These are phyloP conservation scores for Xylaria sp. DNA, from an alignment of 2,329 filamentous ascomycete species.

Conservation along the genomic window DNA sequence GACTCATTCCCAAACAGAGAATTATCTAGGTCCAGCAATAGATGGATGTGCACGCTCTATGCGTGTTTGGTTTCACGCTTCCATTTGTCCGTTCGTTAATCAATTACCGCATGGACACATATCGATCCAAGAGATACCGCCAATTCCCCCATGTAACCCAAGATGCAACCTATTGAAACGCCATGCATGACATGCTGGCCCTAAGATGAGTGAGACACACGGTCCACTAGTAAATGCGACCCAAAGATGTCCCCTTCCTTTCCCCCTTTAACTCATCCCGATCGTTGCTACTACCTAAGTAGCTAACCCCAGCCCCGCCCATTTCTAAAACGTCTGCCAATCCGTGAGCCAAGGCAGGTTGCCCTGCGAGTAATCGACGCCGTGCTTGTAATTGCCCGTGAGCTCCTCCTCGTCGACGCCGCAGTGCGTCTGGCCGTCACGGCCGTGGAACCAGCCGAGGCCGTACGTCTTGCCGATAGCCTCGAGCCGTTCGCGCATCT, in stretches of 20 bases:
- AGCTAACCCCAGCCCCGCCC: neutral
- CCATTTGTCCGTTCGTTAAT: slow-evolving; percentile 22
- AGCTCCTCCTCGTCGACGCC: slow-evolving; percentile 83
- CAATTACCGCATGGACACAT: slow-evolving; percentile 17
- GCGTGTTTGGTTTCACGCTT: slow-evolving; percentile 9
- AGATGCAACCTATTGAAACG: slow-evolving; percentile 20
- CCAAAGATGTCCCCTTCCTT: neutral
- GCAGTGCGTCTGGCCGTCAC: slow-evolving; percentile 78
- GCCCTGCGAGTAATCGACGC: slow-evolving; percentile 60
- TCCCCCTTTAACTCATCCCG: neutral
- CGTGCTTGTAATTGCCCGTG: slow-evolving; percentile 72
- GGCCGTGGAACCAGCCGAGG: slow-evolving; percentile 79
- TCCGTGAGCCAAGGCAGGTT: slow-evolving; percentile 64
- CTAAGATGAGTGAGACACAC: neutral
- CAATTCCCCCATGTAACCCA: slow-evolving; percentile 12
- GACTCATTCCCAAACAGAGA: neutral
- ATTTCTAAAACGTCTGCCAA: slow-evolving; percentile 51
- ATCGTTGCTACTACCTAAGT: neutral
- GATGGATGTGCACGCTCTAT: neutral
- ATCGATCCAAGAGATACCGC: slow-evolving; percentile 3
- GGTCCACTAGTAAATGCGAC: slow-evolving; percentile 2
- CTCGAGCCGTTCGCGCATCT: slow-evolving; percentile 72
- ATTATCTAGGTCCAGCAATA: neutral
- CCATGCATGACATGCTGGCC: slow-evolving; percentile 23
- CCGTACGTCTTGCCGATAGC: slow-evolving; percentile 75